Conservation (phyloP, 2,329 filamentous ascomycete genomes). For the Lasiodiplodia theobromae region DNA sequence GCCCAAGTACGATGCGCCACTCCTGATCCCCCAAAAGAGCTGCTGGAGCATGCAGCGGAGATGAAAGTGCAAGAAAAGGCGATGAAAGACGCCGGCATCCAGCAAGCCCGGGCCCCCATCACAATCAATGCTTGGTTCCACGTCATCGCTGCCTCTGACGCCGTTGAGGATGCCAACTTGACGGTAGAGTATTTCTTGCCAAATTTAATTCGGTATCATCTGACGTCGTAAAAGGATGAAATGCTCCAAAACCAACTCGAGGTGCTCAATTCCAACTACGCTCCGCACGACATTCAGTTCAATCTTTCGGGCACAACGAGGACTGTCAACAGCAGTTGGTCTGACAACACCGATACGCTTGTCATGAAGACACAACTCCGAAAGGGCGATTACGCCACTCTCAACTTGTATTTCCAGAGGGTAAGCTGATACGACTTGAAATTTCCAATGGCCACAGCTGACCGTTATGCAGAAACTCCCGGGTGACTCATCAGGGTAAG, state of each 20-base stretch:
- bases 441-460: background rate
- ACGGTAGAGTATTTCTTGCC: background rate
- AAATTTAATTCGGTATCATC: background rate
- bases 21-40: background rate
- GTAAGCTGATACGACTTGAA: background rate
- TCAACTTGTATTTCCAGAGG: constrained; percentile 39
- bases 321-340: constrained; percentile 9
- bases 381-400: constrained; percentile 37
- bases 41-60: background rate
- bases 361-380: constrained; percentile 34
- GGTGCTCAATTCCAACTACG: constrained; percentile 10
- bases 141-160: background rate
- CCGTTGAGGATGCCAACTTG: background rate
- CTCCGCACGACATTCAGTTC: constrained; percentile 15
- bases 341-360: constrained; percentile 22
- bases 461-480: background rate
- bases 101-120: constrained; percentile 2
- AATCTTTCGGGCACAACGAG: constrained; percentile 4
- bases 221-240: background rate
- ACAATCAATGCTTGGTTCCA: constrained; percentile 13
- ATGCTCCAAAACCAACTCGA: background rate
- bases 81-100: background rate
- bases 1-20: background rate
- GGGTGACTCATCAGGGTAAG: background rate
- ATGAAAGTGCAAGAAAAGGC: background rate